Evolutionary conservation across 2,329 filamentous ascomycete genomes (phyloP).

Genomic region (Cercospora citrullina): DNA sequence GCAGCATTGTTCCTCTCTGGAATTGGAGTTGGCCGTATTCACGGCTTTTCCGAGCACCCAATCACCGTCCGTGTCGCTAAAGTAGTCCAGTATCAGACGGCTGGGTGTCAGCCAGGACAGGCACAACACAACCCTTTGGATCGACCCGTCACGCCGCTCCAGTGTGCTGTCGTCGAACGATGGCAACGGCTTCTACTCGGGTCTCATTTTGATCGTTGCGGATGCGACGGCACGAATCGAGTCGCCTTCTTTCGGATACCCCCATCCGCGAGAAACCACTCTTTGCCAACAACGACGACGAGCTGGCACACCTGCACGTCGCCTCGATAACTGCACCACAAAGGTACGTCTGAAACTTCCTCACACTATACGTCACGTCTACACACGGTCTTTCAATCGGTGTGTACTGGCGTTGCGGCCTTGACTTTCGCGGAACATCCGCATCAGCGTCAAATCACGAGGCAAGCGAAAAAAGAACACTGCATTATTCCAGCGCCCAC

Average conservation of each 20-base stretch:
- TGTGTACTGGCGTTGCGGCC: background rate
- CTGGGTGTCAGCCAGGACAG: background rate
- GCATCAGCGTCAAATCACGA: constrained; percentile 14
- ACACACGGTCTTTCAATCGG: background rate
- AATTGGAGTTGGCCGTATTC: background rate
- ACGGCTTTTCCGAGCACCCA: background rate
- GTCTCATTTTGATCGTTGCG: constrained; percentile 8
- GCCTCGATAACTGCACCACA: background rate
- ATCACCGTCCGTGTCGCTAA: background rate
- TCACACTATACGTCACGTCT: background rate
- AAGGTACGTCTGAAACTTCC: background rate
- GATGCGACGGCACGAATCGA: background rate
- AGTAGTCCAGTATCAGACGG: background rate
- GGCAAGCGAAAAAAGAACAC: background rate
- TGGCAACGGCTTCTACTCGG: background rate
- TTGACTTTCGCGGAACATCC: constrained; percentile 16
- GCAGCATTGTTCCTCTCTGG: background rate
- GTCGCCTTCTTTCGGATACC: background rate
- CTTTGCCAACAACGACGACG: constrained; percentile 7
- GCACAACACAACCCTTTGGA: background rate
- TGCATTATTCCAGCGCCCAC: background rate
- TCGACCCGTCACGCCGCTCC: background rate
- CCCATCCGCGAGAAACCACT: constrained; percentile 7
- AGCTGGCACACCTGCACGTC: background rate
- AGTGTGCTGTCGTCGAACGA: constrained; percentile 2